Evolutionary conservation across 2,329 filamentous ascomycete species (phyloP).

Genomic region (Colletotrichum karsti): DNA sequence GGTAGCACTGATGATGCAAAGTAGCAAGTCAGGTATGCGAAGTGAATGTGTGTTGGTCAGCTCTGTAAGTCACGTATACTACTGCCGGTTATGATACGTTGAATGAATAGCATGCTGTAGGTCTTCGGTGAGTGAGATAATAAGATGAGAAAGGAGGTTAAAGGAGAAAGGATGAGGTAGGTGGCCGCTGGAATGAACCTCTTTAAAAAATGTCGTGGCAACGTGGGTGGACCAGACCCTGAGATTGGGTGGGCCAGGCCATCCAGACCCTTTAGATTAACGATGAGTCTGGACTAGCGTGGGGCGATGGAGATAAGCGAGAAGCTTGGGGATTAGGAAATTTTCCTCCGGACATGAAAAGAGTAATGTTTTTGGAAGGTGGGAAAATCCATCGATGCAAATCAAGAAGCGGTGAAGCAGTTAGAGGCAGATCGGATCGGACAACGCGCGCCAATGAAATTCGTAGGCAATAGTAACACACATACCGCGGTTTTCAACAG

Average conservation of each 20-base stretch:
- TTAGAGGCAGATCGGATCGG: no score
- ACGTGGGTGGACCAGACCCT: conserved; percentile 10
- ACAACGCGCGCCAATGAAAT: no score
- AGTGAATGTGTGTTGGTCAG: background rate
- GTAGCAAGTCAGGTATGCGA: background rate
- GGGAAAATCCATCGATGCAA: no score
- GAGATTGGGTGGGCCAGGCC: background rate
- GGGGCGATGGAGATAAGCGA: conserved; percentile 13
- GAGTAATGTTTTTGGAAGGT: no score
- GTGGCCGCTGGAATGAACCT: conserved; percentile 1
- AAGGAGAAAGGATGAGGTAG: background rate
- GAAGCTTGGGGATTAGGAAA: background rate
- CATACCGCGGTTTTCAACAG: no score
- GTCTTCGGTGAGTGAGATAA: background rate
- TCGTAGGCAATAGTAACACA: no score
- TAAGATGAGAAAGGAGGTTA: background rate
- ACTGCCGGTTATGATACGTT: background rate
- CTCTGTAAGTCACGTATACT: background rate
- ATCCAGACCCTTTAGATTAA: background rate
- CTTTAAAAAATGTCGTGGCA: background rate
- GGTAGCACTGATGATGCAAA: background rate
- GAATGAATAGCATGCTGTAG: conserved; percentile 3
- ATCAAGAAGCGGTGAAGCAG: no score
- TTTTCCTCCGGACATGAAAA: no score
- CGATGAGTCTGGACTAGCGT: conserved; percentile 18